Evolutionary conservation across 2,329 filamentous ascomycete species (phyloP), one percentile per base, ranked within the genome.

Genomic region (Ilyonectria destructans): DNA sequence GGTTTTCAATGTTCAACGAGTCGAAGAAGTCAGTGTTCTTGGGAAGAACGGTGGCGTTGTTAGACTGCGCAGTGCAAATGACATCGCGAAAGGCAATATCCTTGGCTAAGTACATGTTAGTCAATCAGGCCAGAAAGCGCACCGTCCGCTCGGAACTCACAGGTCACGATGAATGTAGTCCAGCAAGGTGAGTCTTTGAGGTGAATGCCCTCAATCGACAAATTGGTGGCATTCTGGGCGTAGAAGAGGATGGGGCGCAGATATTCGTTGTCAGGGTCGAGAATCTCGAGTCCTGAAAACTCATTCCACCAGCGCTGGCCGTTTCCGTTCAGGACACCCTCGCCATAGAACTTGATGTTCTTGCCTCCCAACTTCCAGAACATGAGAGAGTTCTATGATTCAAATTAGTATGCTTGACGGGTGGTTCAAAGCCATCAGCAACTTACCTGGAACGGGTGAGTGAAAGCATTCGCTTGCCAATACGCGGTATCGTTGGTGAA

Each of bases 21-120:
- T 75, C 71, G 13, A 75, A 74, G 6, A 75, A 75, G n/a, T 75
- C 74, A 1, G 71, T 75, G 60, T 75, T 75, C 67, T 74, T 75
- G 17, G 74, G 74, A 1, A 69, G 61, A 29, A 69, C 64, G 1
- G 71, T 75, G 2, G 69, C 67, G 40, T 75, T 75, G 55, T 65
- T 75, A 10, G 73, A 75, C n/a, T 69, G 58, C 15, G 73, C 73
- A 17, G 73, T 75, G 65, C 72, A 74, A 29, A 75, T 60, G 6
- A 75, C 73, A 21, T 75, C 74, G 26, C 62, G 70, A 33, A 71
- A 75, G 1, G 71, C 62, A 56, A 75, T 67, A 13, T 75, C 67
- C 65, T 75, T 63, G 6, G 73, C 72, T 74, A 10, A 1, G 21
- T 2, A 0, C 0, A 0, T 35, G 15, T 73, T 1, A 74, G 63